A percentile compares a stretch with the other conserved stretches of the same genome.
phyloP scores from a whole-genome alignment of 768 basidiomycete genomes.

The Leccinum fibrillosum region DNA sequence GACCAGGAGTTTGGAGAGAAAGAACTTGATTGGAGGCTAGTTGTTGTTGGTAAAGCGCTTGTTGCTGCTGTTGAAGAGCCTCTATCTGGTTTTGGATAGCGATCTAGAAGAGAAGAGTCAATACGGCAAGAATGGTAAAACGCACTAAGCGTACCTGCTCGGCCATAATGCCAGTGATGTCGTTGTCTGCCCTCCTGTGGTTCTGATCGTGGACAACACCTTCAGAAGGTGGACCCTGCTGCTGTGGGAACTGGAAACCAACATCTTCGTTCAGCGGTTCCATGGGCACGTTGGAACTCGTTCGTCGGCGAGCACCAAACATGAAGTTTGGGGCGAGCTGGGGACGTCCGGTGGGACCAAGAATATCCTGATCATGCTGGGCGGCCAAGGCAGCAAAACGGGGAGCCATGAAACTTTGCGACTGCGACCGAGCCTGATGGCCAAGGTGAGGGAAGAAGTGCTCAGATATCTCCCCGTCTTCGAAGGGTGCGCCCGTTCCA shows the following conservation, averaged over 20 bases:
- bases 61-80: conserved; percentile 85
- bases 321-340: conserved; percentile 90
- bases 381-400: conserved; percentile 80
- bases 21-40: conserved; percentile 84
- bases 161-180: conserved; percentile 89
- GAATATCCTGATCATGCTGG: conserved; percentile 59
- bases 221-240: conserved; percentile 36
- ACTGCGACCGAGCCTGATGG: conserved; percentile 72
- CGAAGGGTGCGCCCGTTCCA: conserved; percentile 44
- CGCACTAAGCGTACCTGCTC: conserved; percentile 70
- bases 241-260: conserved; percentile 82
- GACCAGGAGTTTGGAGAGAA: conserved; percentile 73
- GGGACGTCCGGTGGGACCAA: conserved; percentile 78
- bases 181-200: conserved; percentile 62
- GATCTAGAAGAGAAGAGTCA: conserved; percentile 48
- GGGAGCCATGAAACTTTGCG: conserved; percentile 84
- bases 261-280: conserved; percentile 76
- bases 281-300: conserved; percentile 52
- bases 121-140: background rate
- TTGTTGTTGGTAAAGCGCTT: conserved; percentile 86
- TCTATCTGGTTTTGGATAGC: conserved; percentile 90
- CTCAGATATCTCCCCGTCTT: conserved; percentile 81
- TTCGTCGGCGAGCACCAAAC: conserved; percentile 67
- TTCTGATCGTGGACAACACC: conserved; percentile 31
- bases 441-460: conserved; percentile 44